phyloP scores from a whole-genome alignment of 176 grass and related monocot species.

The Aegilops longissima region DNA sequence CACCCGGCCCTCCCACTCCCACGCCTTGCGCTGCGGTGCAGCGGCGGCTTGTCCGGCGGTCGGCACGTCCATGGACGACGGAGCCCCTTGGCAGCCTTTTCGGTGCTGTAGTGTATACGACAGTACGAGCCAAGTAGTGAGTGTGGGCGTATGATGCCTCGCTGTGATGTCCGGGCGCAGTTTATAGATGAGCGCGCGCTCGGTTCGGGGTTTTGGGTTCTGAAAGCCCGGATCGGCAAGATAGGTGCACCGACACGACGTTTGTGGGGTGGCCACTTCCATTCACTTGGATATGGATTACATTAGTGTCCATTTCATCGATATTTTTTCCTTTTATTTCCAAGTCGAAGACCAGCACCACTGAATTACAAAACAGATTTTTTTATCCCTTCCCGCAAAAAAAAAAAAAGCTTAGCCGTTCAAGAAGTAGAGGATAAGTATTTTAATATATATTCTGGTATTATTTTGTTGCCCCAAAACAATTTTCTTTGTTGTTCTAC shows the following conservation, averaged over 20 bases:
- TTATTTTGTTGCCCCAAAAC: too few species aligned
- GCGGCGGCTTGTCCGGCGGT: not conserved
- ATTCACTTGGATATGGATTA: too few species aligned
- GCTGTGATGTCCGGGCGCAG: not conserved
- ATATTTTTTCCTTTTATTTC: too few species aligned
- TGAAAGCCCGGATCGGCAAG: not conserved
- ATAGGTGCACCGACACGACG: not conserved
- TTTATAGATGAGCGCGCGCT: slow-evolving; percentile 13
- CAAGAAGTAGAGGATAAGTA: too few species aligned
- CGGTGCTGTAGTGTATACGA: not conserved
- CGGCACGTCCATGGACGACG: not conserved
- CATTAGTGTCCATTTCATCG: too few species aligned
- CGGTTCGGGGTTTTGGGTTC: not conserved
- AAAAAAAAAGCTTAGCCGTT: too few species aligned
- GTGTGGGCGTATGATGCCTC: not conserved
- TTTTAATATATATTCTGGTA: too few species aligned
- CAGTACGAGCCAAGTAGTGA: not conserved
- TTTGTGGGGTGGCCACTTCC: not conserved
- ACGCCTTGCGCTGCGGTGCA: not conserved
- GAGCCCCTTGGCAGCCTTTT: not conserved
- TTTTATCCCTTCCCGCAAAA: too few species aligned
- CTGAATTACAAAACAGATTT: too few species aligned
- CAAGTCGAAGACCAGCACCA: too few species aligned
- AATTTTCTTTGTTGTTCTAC: too few species aligned
- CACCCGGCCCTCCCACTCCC: slow-evolving; percentile 61